Evolutionary conservation across 2,329 filamentous ascomycete genomes (phyloP).

Genomic region (Trichoderma pleuroti): DNA sequence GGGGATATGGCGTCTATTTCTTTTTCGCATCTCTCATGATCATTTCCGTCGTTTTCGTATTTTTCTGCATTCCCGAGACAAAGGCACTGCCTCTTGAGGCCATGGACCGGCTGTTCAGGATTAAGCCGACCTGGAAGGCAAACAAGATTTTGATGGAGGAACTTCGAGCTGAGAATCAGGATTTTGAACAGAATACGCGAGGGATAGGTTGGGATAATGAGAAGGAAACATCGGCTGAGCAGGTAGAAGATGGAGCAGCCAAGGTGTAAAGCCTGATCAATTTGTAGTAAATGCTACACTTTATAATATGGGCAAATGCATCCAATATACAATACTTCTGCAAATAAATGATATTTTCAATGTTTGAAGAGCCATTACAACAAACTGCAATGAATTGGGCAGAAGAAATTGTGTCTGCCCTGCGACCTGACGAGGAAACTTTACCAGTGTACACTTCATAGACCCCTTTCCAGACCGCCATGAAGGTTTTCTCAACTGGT

Average conservation of each 20-base stretch:
- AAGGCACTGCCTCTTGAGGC: conserved; percentile 52
- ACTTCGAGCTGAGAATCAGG: not conserved
- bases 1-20: conserved; percentile 51
- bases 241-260: not conserved
- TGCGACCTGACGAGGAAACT: not conserved
- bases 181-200: not conserved
- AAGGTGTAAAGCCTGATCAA: not conserved
- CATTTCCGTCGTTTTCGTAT: conserved; percentile 46
- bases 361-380: not conserved
- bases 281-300: not conserved
- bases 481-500: not conserved
- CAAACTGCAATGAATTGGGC: not conserved
- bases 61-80: conserved; percentile 52
- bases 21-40: conserved; percentile 53
- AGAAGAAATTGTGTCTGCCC: not conserved
- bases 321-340: not conserved
- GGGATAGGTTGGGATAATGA: conserved; percentile 4
- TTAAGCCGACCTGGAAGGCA: conserved; percentile 8
- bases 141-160: conserved; percentile 3
- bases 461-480: not conserved
- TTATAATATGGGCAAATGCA: not conserved
- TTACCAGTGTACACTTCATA: not conserved
- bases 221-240: conserved; percentile 3
- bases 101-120: conserved; percentile 9
- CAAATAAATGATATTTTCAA: too few species aligned